A percentile compares a stretch with the other conserved stretches of the same genome.
These are phyloP conservation scores for Pseudogymnoascus sp. DNA, from an alignment of 2,329 filamentous ascomycete genomes.

Conservation along the genomic window DNA sequence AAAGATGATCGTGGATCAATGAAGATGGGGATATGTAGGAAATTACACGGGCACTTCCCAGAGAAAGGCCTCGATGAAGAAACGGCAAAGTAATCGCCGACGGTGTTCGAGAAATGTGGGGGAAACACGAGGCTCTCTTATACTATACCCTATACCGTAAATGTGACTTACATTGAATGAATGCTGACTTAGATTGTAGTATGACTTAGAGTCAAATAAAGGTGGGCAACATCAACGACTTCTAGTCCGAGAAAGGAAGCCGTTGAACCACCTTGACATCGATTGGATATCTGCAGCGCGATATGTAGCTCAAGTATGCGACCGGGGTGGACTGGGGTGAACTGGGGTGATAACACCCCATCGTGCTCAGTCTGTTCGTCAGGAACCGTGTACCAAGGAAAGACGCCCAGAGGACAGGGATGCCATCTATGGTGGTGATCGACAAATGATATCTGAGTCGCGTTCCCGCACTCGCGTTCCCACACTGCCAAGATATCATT, in stretches of 20 bases:
- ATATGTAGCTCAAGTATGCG: background rate
- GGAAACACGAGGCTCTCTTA: background rate
- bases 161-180: background rate
- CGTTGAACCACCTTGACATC: background rate
- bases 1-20: background rate
- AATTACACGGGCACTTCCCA: background rate
- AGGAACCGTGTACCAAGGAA: background rate
- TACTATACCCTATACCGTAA: background rate
- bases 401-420: background rate
- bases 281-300: background rate
- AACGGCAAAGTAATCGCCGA: background rate
- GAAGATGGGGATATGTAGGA: background rate
- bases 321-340: too few species aligned
- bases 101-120: background rate
- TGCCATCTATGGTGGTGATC: background rate
- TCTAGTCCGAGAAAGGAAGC: background rate
- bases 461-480: background rate
- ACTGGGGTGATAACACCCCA: background rate
- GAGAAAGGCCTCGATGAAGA: background rate
- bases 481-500: background rate
- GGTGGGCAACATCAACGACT: background rate
- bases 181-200: too few species aligned
- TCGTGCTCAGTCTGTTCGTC: background rate
- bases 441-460: background rate
- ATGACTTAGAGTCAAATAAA: background rate